A percentile compares a stretch with the other conserved stretches of the same genome.
phyloP scores from a whole-genome alignment of 495 filamentous ascomycete species.

The Aspergillus bridgeri region DNA sequence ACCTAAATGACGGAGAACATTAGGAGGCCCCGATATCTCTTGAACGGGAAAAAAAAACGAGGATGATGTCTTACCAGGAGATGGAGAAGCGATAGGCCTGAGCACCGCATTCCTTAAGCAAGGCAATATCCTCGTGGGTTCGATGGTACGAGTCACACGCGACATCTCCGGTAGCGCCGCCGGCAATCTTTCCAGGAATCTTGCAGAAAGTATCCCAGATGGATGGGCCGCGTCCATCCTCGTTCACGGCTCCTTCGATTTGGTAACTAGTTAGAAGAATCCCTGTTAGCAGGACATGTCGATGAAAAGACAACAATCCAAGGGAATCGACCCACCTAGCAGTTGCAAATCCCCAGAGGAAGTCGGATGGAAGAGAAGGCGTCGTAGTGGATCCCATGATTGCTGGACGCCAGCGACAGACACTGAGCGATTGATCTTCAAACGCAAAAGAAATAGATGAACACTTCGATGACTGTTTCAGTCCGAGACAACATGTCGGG shows the following conservation, averaged over 20 bases:
- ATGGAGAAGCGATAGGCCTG: slow-evolving; percentile 72
- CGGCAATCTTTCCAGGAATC: slow-evolving; percentile 71
- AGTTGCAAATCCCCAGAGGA: slow-evolving; percentile 81
- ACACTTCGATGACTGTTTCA: background rate
- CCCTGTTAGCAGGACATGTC: background rate
- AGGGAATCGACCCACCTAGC: slow-evolving; percentile 52
- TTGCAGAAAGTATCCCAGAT: slow-evolving; percentile 78
- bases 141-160: slow-evolving; percentile 77
- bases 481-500: background rate
- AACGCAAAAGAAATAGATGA: slow-evolving; percentile 52
- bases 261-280: slow-evolving; percentile 55
- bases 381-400: slow-evolving; percentile 31
- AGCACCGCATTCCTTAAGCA: slow-evolving; percentile 63
- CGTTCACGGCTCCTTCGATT: slow-evolving; percentile 65
- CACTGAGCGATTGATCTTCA: slow-evolving; percentile 1
- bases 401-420: background rate
- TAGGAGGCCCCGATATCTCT: background rate
- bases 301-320: background rate
- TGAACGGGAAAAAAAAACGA: slow-evolving; percentile 18
- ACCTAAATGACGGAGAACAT: slow-evolving; percentile 37
- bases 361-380: slow-evolving; percentile 62
- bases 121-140: slow-evolving; percentile 67
- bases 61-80: slow-evolving; percentile 62
- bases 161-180: slow-evolving; percentile 62
- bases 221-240: slow-evolving; percentile 67